phyloP scores from a whole-genome alignment of 106 monocot genomes.

The Dendrobium chrysotoxum region DNA sequence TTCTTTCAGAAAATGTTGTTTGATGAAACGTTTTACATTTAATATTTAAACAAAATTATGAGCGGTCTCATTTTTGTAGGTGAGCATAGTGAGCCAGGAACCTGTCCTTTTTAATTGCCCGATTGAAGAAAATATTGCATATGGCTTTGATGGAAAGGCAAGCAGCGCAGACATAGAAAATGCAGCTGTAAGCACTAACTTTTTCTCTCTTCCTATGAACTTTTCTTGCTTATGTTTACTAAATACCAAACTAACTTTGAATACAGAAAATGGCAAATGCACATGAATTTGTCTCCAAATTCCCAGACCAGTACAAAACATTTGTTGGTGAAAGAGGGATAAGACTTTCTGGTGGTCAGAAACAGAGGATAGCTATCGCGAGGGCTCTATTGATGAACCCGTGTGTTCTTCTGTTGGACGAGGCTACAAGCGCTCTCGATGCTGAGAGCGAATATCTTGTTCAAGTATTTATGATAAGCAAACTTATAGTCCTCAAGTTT shows the following conservation, averaged over 20 bases:
- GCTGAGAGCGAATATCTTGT: constrained; percentile 99
- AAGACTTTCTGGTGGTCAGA: constrained; percentile 94
- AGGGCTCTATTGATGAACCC: constrained; percentile 79
- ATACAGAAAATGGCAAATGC: constrained; percentile 99
- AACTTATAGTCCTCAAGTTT: neutral
- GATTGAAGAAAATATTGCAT: constrained; percentile 94
- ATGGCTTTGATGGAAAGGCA: constrained; percentile 73
- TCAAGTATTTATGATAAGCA: constrained; percentile 39
- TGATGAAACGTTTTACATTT: too few relatives aligned
- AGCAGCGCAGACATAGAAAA: constrained; percentile 68
- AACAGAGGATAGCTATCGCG: constrained; percentile 90
- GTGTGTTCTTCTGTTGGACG: constrained; percentile 55
- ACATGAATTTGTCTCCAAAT: constrained; percentile 81
- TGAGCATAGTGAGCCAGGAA: constrained; percentile 99
- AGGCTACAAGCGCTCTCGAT: constrained; percentile 82
- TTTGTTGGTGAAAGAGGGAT: constrained; percentile 81
- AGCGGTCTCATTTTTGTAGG: constrained; percentile 33
- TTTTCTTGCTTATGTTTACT: neutral
- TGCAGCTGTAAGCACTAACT: constrained; percentile 58
- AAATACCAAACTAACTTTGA: neutral
- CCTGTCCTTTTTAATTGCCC: constrained; percentile 92
- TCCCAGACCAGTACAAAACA: constrained; percentile 87
- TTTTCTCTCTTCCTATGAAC: neutral
- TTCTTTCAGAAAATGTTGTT: too few relatives aligned
- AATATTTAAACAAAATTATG: neutral